Percentiles rank a stretch among this genome's conserved stretches.
Evolutionary conservation across 176 grass and related monocot genomes (phyloP).

Genomic region (Cocos nucifera): DNA sequence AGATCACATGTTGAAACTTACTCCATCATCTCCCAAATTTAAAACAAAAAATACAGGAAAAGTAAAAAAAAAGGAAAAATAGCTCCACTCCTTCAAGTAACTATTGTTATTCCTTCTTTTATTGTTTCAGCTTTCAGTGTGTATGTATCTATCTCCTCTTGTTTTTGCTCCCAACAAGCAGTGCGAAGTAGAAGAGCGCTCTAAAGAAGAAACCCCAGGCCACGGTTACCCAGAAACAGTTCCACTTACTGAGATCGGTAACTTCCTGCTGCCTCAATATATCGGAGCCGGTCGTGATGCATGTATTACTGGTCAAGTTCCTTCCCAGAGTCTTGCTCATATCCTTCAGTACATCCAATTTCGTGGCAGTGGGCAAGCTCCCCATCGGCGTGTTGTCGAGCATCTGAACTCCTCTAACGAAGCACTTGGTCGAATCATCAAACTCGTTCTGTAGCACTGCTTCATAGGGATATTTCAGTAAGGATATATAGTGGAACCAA

Average conservation of each 20-base stretch:
- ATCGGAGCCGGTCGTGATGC: slow-evolving; percentile 48
- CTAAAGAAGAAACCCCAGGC: slow-evolving; percentile 85
- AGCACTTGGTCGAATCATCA: slow-evolving; percentile 48
- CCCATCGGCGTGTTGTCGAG: slow-evolving; percentile 74
- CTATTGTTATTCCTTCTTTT: too few species aligned
- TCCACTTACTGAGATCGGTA: slow-evolving; percentile 83
- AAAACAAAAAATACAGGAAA: too few species aligned
- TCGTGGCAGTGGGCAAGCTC: slow-evolving; percentile 38
- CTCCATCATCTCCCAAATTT: too few species aligned
- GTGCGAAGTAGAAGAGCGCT: slow-evolving; percentile 74
- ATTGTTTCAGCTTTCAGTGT: too few species aligned
- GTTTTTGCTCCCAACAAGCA: slow-evolving; percentile 83
- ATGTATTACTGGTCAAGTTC: slow-evolving; percentile 32
- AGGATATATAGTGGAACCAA: slow-evolving; percentile 96
- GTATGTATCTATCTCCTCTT: slow-evolving; percentile 40
- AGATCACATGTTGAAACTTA: too few species aligned
- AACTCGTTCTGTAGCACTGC: slow-evolving; percentile 96
- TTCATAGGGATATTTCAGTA: slow-evolving; percentile 88
- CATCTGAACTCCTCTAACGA: slow-evolving; percentile 61
- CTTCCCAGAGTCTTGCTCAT: slow-evolving; percentile 50
- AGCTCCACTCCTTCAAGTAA: too few species aligned
- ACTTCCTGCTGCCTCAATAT: slow-evolving; percentile 45
- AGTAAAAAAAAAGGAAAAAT: too few species aligned
- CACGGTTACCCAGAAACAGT: slow-evolving; percentile 57
- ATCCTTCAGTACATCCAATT: slow-evolving; percentile 39